Conservation (phyloP, 1,284 basidiomycete species). For the Taiwanofungus camphoratus region DNA sequence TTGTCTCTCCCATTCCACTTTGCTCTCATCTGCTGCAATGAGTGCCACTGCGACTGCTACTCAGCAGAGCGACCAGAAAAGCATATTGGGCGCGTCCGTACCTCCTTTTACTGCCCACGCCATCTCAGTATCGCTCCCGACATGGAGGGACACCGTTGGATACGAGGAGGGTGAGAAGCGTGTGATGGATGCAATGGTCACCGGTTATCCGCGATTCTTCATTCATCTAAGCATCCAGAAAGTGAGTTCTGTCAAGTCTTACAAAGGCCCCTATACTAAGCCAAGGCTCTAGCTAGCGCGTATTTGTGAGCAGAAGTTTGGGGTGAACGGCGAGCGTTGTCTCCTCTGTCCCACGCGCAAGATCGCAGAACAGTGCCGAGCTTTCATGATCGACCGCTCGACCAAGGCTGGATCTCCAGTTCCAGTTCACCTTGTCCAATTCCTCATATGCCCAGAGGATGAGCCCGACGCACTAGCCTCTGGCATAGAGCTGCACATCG, state of each 20-base stretch:
- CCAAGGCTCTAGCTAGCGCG: slow-evolving; percentile 56
- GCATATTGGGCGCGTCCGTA: slow-evolving; percentile 47
- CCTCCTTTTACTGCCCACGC: slow-evolving; percentile 80
- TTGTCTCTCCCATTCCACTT: no score
- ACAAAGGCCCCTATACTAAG: background rate
- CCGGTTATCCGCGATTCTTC: slow-evolving; percentile 98
- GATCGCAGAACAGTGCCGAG: slow-evolving; percentile 69
- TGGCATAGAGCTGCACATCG: slow-evolving; percentile 68
- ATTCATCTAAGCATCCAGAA: slow-evolving; percentile 86
- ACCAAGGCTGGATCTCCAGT: slow-evolving; percentile 35
- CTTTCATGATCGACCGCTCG: slow-evolving; percentile 63
- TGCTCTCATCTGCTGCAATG: slow-evolving; percentile 19
- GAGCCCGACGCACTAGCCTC: slow-evolving; percentile 23
- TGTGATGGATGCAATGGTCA: slow-evolving; percentile 78
- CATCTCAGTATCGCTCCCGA: slow-evolving; percentile 95
- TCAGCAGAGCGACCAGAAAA: slow-evolving; percentile 11
- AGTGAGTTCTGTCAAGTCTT: slow-evolving; percentile 40
- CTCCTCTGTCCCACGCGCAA: slow-evolving; percentile 74
- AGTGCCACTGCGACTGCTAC: slow-evolving; percentile 10
- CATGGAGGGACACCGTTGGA: slow-evolving; percentile 89
- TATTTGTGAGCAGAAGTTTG: slow-evolving; percentile 78
- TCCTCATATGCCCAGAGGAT: slow-evolving; percentile 63
- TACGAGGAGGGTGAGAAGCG: slow-evolving; percentile 93
- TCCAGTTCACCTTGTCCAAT: slow-evolving; percentile 65
- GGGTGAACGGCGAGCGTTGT: slow-evolving; percentile 61